phyloP scores from a whole-genome alignment of 2,329 filamentous ascomycete genomes.

The Botrytis medusae region DNA sequence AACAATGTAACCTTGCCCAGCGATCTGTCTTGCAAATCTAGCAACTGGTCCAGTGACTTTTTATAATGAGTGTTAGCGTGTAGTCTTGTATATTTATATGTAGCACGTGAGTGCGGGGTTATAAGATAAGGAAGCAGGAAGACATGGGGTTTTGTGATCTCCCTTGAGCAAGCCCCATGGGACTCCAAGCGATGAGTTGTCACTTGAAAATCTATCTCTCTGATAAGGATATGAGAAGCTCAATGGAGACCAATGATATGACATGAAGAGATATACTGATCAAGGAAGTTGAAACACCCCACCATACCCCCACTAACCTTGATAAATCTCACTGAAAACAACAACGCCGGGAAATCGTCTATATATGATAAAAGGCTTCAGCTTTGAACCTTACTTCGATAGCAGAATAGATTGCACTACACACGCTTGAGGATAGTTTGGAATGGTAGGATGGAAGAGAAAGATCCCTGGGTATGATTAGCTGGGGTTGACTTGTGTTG shows the following conservation, averaged over 20 bases:
- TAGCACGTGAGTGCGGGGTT: conserved; percentile 21
- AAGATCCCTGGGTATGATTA: conserved; percentile 66
- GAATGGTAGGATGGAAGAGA: conserved; percentile 80
- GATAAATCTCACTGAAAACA: conserved; percentile 92
- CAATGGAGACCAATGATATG: conserved; percentile 2
- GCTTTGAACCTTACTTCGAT: conserved; percentile 7
- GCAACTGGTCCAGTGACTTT: conserved; percentile 85
- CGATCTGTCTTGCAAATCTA: conserved; percentile 87
- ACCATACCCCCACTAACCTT: conserved; percentile 57
- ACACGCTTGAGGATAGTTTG: conserved; percentile 82
- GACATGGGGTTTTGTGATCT: background rate
- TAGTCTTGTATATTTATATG: background rate
- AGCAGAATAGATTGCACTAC: conserved; percentile 31
- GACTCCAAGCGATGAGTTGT: conserved; percentile 11
- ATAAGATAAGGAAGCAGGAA: conserved; percentile 19
- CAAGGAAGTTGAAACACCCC: conserved; percentile 10
- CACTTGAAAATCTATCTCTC: background rate
- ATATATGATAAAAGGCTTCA: conserved; percentile 22
- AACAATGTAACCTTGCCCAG: conserved; percentile 89
- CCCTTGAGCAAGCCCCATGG: background rate
- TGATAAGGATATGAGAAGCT: background rate
- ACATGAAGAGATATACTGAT: background rate
- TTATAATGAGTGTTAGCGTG: conserved; percentile 11
- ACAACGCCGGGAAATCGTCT: conserved; percentile 80
- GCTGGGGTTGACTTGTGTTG: background rate